Evolutionary conservation across 1,284 basidiomycete genomes (phyloP), one percentile per base, ranked within the genome.

Genomic region (Ceratorhiza oryzae-sativae): DNA sequence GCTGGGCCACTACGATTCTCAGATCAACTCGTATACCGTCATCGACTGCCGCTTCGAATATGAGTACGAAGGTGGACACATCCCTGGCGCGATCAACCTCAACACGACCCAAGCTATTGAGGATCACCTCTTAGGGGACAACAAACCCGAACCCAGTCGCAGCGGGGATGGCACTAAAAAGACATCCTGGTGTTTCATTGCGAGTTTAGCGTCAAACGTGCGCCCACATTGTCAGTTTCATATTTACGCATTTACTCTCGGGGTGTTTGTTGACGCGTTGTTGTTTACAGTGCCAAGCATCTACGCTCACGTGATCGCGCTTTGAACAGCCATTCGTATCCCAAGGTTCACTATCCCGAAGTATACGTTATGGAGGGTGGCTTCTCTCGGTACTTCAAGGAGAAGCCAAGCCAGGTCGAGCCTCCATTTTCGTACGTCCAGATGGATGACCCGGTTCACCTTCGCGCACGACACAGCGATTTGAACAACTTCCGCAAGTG

Each of bases 1-100:
- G 86, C 88, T 67, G 94, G 95, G 32, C n/a, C 82, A 82, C 73
- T 97, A 87, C 79, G 80, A 87, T 68, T 78, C 84, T 32, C 82
- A 86, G 75, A 88, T 96, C 74, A 83, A 85, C 48, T 84, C 87
- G 56, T 96, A 85, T 79, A 86, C 91, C 74, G 82, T 99, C 71
- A 90, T 99, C 77, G 97, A 99, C 82, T 99, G 97, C 80, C 92
- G 97, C 32, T 99, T 99, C 80, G 94, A 95, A 75, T 99, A 98
- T 79, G 97, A 99, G 82, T 98, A 91, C 80, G 85, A 87, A 60
- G 97, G 97, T 12, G 97, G 97, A 0, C 97, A 99, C 82, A 90
- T 99, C 74, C 87, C 87, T 3, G 93, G 95, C 18, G 96, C 97
- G 1, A 85, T 96, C 80, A 98, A 98, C 80, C 88, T 99, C 77